A percentile compares a stretch with the other conserved stretches of the same genome.
Conservation (phyloP, 345 rosid species). For the Sisymbrium irio region DNA sequence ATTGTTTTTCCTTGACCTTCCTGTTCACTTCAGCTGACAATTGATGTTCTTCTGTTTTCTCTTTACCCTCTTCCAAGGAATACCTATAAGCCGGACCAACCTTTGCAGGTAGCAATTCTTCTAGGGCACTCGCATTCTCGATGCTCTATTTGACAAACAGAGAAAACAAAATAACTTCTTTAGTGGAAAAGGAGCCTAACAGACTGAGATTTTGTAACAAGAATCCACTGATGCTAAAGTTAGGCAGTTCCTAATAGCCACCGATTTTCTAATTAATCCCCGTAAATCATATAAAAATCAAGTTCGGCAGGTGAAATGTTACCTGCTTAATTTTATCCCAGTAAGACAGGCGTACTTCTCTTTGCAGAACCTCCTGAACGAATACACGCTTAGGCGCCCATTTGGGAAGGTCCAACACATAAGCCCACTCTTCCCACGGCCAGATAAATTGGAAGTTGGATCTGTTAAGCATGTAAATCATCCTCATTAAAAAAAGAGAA, state of each 20-base stretch:
- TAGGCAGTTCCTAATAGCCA: background rate
- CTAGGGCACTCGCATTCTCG: slow-evolving; percentile 81
- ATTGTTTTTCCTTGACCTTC: slow-evolving; percentile 87
- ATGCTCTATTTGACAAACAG: slow-evolving; percentile 57
- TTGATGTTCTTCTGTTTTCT: slow-evolving; percentile 63
- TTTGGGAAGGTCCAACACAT: slow-evolving; percentile 89
- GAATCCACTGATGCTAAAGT: background rate
- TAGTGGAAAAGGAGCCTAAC: background rate
- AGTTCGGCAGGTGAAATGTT: slow-evolving; percentile 6
- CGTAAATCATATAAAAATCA: background rate
- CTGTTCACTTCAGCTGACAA: slow-evolving; percentile 68
- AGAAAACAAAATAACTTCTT: slow-evolving; percentile 1
- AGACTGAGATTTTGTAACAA: background rate
- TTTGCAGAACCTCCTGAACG: slow-evolving; percentile 96
- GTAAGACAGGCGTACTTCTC: slow-evolving; percentile 95
- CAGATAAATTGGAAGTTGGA: slow-evolving; percentile 98
- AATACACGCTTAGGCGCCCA: slow-evolving; percentile 99
- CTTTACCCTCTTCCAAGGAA: slow-evolving; percentile 57
- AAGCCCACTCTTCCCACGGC: slow-evolving; percentile 99
- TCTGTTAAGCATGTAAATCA: slow-evolving; percentile 43
- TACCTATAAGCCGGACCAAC: slow-evolving; percentile 70
- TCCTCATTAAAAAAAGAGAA: background rate
- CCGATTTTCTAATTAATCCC: background rate
- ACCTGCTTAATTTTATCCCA: slow-evolving; percentile 99
- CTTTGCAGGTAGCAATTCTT: slow-evolving; percentile 90